Percentiles rank a stretch among this genome's conserved stretches.
Evolutionary conservation across 2,329 filamentous ascomycete genomes (phyloP).

Genomic region (Colletotrichum spinosum): DNA sequence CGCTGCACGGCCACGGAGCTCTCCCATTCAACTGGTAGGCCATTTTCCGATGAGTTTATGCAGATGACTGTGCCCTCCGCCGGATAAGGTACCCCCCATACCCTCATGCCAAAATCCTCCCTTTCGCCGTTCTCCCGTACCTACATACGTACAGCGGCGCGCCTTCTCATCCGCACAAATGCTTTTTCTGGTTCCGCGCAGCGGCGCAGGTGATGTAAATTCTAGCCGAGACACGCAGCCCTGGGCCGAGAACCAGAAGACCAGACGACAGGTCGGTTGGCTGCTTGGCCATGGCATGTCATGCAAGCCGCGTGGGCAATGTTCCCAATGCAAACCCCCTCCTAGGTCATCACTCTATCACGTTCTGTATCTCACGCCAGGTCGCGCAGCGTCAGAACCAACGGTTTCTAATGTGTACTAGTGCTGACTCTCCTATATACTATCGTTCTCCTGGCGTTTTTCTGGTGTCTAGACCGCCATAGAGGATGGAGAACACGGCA

Average conservation of each 20-base stretch:
- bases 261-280: neutral
- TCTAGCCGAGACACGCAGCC: neutral
- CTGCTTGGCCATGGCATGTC: neutral
- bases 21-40: neutral
- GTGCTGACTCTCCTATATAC: slow-evolving; percentile 25
- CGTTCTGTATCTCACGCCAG: neutral
- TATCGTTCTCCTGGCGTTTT: neutral
- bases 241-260: neutral
- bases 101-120: neutral
- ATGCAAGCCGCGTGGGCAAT: neutral
- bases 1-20: slow-evolving; percentile 12
- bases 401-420: slow-evolving; percentile 29
- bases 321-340: neutral
- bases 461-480: too few species aligned
- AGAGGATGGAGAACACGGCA: too few species aligned
- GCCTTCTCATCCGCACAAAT: neutral
- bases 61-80: neutral
- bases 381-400: slow-evolving; percentile 4
- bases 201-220: slow-evolving; percentile 4
- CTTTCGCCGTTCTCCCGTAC: neutral
- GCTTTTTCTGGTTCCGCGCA: neutral
- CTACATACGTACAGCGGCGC: neutral
- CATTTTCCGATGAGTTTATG: slow-evolving; percentile 1
- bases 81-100: slow-evolving; percentile 1
- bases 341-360: slow-evolving; percentile 13